Evolutionary conservation across 305 asterid species (phyloP), one percentile per base, ranked within the genome.

Genomic region (Striga hermonthica): DNA sequence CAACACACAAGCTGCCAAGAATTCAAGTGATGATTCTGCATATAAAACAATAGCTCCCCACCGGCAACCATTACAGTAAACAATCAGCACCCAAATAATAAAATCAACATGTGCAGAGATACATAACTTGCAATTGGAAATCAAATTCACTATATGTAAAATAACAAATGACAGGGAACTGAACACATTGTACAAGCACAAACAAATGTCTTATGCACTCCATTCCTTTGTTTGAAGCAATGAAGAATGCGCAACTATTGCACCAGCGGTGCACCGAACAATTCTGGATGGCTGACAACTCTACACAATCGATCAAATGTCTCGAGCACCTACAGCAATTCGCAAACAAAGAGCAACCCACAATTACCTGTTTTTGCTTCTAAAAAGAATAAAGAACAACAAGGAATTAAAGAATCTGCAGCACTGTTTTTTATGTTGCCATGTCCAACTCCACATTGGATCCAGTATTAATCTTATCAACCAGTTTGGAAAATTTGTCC

Each of bases 311-410:
- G 60, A 71, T 16, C 60, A 72, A 57, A 61, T 35, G 63, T 45
- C 61, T 65, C 28, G 37, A 34, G 36, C 60, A 72, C 69, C 79
- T 69, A 80, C 62, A 73, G 67, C 76, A 45, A 58, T 37, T 54
- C 54, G 76, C 57, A 45, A 73, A 76, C 50, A 79, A 64, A 57
- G 56, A 71, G 34, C 64, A 74, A 67, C 83, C 63, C 45, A 60
- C 66, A 66, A 7, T 12, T 39, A 57, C 43, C 35, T 43, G 74
- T 69, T 50, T 8, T 57, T 57, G 57, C 58, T 40, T 55, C 49
- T 35, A 10, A 62, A 70, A 72, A 60, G 64, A 57, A 47, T n/a
- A 65, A 47, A 22, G 31, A 50, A 14, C 5, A 4, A 22, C 5
- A 67, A 67, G 58, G 35, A 58, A 44, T 43, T 55, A 10, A 44